Evolutionary conservation across 2,329 filamentous ascomycete species (phyloP), one percentile per base, ranked within the genome.

Genomic region (Trichoderma sp.): DNA sequence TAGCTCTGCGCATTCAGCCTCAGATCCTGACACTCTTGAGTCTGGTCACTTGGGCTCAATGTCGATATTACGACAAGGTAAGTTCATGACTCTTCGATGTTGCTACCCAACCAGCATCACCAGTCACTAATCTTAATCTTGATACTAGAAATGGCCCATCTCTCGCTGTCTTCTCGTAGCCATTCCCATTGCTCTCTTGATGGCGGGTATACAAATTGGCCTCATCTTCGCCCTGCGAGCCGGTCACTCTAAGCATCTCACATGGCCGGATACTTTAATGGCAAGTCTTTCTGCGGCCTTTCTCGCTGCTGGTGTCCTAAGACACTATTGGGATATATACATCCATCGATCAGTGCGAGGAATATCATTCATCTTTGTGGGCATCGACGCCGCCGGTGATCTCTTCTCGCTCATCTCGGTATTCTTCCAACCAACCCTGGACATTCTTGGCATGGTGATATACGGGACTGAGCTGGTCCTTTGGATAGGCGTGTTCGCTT

Each of bases 331-430:
- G 83, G 91, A 93, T 73, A 92, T 93, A 26, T 92, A 88, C 76
- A 77, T 84, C 2, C 87, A 92, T 74, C 85, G 88, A 7, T 92
- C 90, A 0, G 91, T 92, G 2, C 84, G 90, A 15, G 91, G 91
- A 8, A 92, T 93, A 50, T 92, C 90, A 1, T 93, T 93, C 78
- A 81, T 92, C 3, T 93, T 93, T 74, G 90, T 92, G 0, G 88
- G 83, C 1, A 91, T 93, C 57, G 91, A 93, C 79, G 91, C 90
- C 0, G 83, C 88, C 0, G 91, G 91, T 0, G 91, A 93, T 77
- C 77, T 93, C 4, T 90, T 90, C 68, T 92, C 90, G 0, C 81
- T 93, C 0, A 77, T 90, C 3, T 91, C 90, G 0, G 82, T 93
- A 17, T 81, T 91, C 55, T 92, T 91, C 73, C 86, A 91, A 76